Percentiles rank a stretch among this genome's conserved stretches.
Conservation (phyloP, 2,329 filamentous ascomycete species). For the Chalaropsis ovoidea region DNA sequence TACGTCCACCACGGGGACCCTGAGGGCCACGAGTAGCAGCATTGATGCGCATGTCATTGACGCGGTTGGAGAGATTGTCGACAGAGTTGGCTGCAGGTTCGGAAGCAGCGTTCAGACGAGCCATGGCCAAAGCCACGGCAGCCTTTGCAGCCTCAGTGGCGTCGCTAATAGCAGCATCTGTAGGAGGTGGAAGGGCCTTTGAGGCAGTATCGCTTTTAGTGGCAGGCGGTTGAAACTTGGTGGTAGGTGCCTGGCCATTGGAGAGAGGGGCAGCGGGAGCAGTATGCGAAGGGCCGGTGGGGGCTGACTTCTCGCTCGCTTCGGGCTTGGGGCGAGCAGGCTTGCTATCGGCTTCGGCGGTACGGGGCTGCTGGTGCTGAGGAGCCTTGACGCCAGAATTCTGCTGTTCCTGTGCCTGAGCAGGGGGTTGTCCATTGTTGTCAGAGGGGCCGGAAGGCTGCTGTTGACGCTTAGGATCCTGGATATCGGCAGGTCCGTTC, state of each 20-base stretch:
- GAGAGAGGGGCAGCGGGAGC: conserved; percentile 32
- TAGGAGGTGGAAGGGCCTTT: conserved; percentile 34
- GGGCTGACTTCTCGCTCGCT: conserved; percentile 27
- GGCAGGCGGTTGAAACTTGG: conserved; percentile 30
- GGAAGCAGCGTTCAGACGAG: conserved; percentile 45
- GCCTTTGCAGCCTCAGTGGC: conserved; percentile 65
- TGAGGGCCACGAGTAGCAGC: conserved; percentile 43
- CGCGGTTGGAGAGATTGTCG: conserved; percentile 63
- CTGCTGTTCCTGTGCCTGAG: background rate
- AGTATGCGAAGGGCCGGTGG: conserved; percentile 38
- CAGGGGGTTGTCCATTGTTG: conserved; percentile 42
- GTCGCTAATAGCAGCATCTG: conserved; percentile 43
- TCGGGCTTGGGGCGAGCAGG: conserved; percentile 36
- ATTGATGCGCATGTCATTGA: conserved; percentile 65
- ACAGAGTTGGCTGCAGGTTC: conserved; percentile 41
- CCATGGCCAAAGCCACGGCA: conserved; percentile 71
- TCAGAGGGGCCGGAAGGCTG: conserved; percentile 11
- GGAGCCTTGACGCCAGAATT: background rate
- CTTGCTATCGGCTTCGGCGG: background rate
- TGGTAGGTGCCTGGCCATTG: conserved; percentile 32
- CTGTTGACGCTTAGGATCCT: conserved; percentile 27
- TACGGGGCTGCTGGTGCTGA: background rate
- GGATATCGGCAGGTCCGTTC: conserved; percentile 19
- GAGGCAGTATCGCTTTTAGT: conserved; percentile 30
- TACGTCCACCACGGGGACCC: conserved; percentile 40